phyloP scores from a whole-genome alignment of 75 land plant genomes.

The Pseudotsuga menziesii region DNA sequence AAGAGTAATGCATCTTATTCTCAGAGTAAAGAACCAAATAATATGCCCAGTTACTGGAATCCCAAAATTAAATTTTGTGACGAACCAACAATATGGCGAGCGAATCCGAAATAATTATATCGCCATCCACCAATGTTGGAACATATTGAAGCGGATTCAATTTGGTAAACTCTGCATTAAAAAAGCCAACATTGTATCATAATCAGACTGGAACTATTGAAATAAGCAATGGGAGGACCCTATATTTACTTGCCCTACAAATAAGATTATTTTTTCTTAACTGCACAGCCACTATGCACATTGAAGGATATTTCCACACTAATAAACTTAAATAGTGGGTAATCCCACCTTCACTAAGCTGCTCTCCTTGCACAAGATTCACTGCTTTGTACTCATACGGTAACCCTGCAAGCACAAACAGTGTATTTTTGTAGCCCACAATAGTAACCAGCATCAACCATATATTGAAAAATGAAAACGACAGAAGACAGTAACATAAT shows the following conservation, averaged over 20 bases:
- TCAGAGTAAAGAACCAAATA: not conserved
- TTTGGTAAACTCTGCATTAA: constrained; percentile 37
- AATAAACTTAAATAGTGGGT: not conserved
- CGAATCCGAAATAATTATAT: constrained; percentile 41
- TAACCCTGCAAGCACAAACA: constrained; percentile 29
- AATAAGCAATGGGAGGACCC: not conserved
- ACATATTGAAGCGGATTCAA: constrained; percentile 49
- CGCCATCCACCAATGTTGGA: constrained; percentile 53
- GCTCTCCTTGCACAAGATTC: constrained; percentile 52
- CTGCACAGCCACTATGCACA: not conserved
- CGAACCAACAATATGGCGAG: constrained; percentile 56
- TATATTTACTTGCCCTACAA: too few relatives aligned
- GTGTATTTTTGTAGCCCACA: not conserved
- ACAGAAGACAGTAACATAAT: not conserved
- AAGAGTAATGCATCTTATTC: not conserved
- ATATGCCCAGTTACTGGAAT: not conserved
- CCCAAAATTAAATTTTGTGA: not conserved
- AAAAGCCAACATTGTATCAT: not conserved
- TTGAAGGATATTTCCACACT: not conserved
- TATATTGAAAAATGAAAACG: not conserved
- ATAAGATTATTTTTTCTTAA: not conserved
- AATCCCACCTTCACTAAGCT: constrained; percentile 39
- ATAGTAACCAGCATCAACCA: not conserved
- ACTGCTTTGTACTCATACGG: constrained; percentile 56
- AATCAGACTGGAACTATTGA: not conserved